Evolutionary conservation across 2,329 filamentous ascomycete genomes (phyloP).

Genomic region (Monosporascus sp.): DNA sequence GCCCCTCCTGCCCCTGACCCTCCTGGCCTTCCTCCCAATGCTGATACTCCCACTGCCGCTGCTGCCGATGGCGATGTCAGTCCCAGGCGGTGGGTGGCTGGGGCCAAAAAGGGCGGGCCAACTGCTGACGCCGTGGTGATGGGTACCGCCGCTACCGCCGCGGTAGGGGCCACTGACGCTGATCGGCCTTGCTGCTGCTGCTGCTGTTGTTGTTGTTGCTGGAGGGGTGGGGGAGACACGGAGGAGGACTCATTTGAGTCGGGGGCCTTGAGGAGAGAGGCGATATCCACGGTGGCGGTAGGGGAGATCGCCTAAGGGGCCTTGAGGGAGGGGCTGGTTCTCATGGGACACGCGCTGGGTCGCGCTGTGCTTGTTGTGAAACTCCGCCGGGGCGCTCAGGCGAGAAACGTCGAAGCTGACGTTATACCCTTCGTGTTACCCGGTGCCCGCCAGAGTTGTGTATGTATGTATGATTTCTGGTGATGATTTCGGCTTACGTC

Average conservation of each 20-base stretch:
- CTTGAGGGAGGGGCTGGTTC: conserved; percentile 22
- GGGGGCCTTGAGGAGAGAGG: conserved; percentile 73
- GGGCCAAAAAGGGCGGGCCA: conserved; percentile 21
- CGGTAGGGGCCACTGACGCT: conserved; percentile 29
- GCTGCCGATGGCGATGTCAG: conserved; percentile 24
- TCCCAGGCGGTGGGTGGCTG: conserved; percentile 9
- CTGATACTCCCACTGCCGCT: conserved; percentile 18
- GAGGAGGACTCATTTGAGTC: conserved; percentile 68
- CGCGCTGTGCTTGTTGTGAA: background rate
- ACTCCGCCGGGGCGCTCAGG: too few species aligned
- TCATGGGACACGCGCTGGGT: conserved; percentile 23
- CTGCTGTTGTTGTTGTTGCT: conserved; percentile 22
- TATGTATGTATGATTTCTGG: too few species aligned
- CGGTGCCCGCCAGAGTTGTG: too few species aligned
- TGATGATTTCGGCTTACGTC: too few species aligned
- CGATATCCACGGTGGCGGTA: conserved; percentile 89
- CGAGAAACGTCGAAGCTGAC: too few species aligned
- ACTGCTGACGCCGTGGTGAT: conserved; percentile 26
- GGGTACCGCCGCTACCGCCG: conserved; percentile 35
- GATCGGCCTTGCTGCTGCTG: conserved; percentile 28
- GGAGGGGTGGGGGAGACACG: conserved; percentile 33
- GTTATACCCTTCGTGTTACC: too few species aligned
- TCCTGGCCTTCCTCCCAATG: conserved; percentile 14
- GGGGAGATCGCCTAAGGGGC: conserved; percentile 27
- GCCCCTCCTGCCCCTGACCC: background rate